Conservation (phyloP, 352 stramenopile species). For the Globisporangium splendens region DNA sequence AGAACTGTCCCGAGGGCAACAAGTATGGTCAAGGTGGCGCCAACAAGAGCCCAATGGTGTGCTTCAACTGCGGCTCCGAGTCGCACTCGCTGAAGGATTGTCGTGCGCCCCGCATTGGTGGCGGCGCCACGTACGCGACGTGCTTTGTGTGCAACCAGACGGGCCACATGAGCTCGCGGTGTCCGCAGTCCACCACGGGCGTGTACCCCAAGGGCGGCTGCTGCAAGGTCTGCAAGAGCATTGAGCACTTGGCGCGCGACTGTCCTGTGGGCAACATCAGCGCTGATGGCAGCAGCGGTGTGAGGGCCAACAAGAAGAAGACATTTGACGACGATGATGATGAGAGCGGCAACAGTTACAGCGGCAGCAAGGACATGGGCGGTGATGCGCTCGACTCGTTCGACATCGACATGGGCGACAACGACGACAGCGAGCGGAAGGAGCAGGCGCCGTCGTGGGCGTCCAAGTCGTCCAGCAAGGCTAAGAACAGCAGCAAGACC, state of each 20-base stretch:
- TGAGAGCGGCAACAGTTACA: conserved; percentile 18
- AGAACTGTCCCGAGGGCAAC: conserved; percentile 65
- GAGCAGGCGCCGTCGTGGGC: conserved; percentile 11
- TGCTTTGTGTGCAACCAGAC: conserved; percentile 88
- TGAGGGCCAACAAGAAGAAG: conserved; percentile 75
- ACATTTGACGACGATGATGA: conserved; percentile 67
- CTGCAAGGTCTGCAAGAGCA: conserved; percentile 86
- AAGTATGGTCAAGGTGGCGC: conserved; percentile 16
- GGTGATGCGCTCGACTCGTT: conserved; percentile 17
- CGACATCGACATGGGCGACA: conserved; percentile 28
- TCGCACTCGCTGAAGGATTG: conserved; percentile 78
- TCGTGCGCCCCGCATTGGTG: conserved; percentile 51
- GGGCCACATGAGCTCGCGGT: conserved; percentile 85
- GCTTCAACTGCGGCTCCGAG: conserved; percentile 84
- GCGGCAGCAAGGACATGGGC: conserved; percentile 5
- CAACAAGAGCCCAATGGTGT: conserved; percentile 43
- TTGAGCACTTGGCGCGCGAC: conserved; percentile 80
- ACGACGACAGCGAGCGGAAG: conserved; percentile 18
- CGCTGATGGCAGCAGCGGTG: conserved; percentile 43
- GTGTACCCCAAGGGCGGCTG: conserved; percentile 88
- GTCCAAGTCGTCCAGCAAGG: conserved; percentile 12
- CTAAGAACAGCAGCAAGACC: conserved; percentile 20
- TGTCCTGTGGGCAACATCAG: conserved; percentile 75
- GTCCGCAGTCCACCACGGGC: conserved; percentile 80
- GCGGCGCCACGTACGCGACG: conserved; percentile 65